Evolutionary conservation across 1,284 basidiomycete genomes (phyloP), one percentile per base, ranked within the genome.

Genomic region (Peniophora sp.): DNA sequence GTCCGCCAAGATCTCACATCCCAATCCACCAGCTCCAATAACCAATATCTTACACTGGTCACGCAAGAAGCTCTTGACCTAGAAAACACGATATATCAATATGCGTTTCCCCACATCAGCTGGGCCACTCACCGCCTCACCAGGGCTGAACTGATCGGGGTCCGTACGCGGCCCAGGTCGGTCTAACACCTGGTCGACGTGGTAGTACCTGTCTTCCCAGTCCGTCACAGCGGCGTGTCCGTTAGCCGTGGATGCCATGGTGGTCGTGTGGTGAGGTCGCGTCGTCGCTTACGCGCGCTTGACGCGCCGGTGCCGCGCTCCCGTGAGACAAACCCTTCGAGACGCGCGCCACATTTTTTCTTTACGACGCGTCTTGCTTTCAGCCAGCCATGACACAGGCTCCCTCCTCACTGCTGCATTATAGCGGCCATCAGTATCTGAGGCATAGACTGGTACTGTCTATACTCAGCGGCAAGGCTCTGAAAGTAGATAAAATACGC

Each of bases 1-100:
- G 69, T 97, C 95, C 56, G 92, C 89, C 35, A 97, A 76, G 61
- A 97, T 96, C 74, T 97, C 93, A 70, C 94, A 97, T 25, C 94
- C 94, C 45, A 97, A 72, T 48, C 94, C 94, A 43, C 94, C 95
- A 24, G 94, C 95, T 44, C 94, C 97, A 59, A 99, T 98, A 56
- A 99, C 96, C 45, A 99, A 81, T 58, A 98, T 87, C 74, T 97
- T 97, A 68, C 86, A 89, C 58, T 88, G 72, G 47, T 82, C 79
- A 50, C 92, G 73, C 14, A 99, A 73, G 61, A 97, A 97, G 50
- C 81, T 72, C 66, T 97, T 97, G 43, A 93, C 89, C 88, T 96
- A 48, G 2, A 17, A 16, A 41, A n/a, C n/a, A n/a, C n/a, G 34
- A 45, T 38, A 22, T 39, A 35, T 35, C 19, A 36, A 38, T 44